These are phyloP conservation scores for Lactuca saligna DNA, from an alignment of 129 eudicot species.

Conservation along the genomic window DNA sequence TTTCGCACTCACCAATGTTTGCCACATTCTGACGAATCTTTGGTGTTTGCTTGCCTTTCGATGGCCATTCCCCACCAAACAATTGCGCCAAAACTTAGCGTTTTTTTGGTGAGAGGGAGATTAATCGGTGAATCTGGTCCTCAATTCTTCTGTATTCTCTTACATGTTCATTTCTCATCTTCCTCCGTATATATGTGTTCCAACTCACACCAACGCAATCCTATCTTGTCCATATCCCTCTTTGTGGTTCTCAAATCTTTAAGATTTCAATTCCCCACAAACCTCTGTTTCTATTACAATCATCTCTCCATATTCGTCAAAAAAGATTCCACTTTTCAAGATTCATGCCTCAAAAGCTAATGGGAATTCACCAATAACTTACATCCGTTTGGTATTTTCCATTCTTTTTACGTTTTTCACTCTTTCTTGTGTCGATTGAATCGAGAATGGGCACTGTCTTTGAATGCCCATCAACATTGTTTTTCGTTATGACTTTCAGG, in stretches of 20 bases:
- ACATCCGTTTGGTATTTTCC: slow-evolving; percentile 32
- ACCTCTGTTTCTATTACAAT: slow-evolving; percentile 14
- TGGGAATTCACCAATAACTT: slow-evolving; percentile 19
- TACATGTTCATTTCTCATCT: slow-evolving; percentile 24
- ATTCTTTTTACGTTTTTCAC: neutral
- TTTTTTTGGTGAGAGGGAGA: slow-evolving; percentile 14
- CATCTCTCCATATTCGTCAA: slow-evolving; percentile 6
- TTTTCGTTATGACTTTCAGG: neutral
- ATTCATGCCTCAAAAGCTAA: slow-evolving; percentile 19
- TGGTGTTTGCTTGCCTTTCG: slow-evolving; percentile 23
- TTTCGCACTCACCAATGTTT: slow-evolving; percentile 13
- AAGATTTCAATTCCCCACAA: slow-evolving; percentile 18
- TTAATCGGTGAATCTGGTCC: slow-evolving; percentile 40
- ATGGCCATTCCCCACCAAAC: slow-evolving; percentile 25
- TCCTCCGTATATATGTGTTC: slow-evolving; percentile 16
- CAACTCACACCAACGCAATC: slow-evolving; percentile 30
- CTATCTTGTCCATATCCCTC: slow-evolving; percentile 27
- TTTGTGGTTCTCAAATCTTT: slow-evolving; percentile 45
- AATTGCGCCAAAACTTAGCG: slow-evolving; percentile 6
- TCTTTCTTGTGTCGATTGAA: slow-evolving; percentile 1
- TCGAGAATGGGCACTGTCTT: neutral
- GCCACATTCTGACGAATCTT: slow-evolving; percentile 25
- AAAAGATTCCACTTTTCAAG: slow-evolving; percentile 15
- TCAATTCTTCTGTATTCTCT: slow-evolving; percentile 28
- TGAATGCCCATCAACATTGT: slow-evolving; percentile 14